phyloP scores from a whole-genome alignment of 1,284 basidiomycete species.

The Marasmius tenuissimus region DNA sequence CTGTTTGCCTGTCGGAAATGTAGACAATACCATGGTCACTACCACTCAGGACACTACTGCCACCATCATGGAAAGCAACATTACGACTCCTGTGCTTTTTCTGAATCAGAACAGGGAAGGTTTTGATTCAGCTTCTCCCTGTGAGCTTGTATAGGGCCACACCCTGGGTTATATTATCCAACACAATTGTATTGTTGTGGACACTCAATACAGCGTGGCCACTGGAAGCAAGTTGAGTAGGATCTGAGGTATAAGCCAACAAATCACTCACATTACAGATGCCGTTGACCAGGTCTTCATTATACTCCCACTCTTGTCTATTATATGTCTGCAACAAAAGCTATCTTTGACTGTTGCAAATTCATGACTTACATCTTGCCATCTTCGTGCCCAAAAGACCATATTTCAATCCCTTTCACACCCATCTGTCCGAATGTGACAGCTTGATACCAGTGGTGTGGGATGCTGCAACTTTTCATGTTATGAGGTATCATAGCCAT shows the following conservation, averaged over 20 bases:
- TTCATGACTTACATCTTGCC: constrained; percentile 8
- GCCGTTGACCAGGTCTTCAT: constrained; percentile 1
- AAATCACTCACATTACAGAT: constrained; percentile 3
- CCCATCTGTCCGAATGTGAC: constrained; percentile 6
- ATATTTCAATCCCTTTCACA: background rate
- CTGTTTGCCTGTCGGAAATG: background rate
- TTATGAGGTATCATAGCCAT: background rate
- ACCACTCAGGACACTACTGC: background rate
- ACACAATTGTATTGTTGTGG: constrained; percentile 2
- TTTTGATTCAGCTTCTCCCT: background rate
- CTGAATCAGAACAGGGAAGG: background rate
- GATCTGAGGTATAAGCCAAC: background rate
- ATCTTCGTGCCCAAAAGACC: constrained; percentile 10
- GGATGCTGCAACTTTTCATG: background rate
- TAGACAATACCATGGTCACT: background rate
- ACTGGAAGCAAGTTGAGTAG: background rate
- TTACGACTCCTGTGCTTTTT: background rate
- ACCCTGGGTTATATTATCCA: constrained; percentile 7
- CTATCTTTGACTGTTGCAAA: background rate
- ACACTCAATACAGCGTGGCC: constrained; percentile 5
- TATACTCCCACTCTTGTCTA: constrained; percentile 4
- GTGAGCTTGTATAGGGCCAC: constrained; percentile 4
- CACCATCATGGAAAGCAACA: constrained; percentile 2
- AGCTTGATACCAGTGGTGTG: constrained; percentile 5
- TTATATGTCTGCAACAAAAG: background rate